Percentiles rank a stretch among this genome's conserved stretches.
Conservation (phyloP, 768 basidiomycete species). For the Floccularia luteovirens region DNA sequence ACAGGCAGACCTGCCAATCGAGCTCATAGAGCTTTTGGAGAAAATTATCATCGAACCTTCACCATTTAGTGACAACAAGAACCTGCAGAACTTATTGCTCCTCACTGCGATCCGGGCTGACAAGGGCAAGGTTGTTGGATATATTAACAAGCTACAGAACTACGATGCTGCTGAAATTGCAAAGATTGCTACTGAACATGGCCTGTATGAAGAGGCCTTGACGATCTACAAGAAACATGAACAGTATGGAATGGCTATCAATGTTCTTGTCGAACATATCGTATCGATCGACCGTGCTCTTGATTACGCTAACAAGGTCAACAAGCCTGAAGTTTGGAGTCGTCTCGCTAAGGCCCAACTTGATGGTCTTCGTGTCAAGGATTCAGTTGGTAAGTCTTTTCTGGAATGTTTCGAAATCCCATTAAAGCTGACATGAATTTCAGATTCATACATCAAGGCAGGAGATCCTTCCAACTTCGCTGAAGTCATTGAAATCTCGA, state of each 20-base stretch:
- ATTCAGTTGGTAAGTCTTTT: conserved; percentile 72
- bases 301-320: conserved; percentile 94
- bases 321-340: conserved; percentile 95
- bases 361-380: conserved; percentile 96
- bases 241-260: conserved; percentile 93
- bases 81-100: conserved; percentile 90
- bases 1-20: conserved; percentile 91
- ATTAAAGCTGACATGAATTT: conserved; percentile 4
- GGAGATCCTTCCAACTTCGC: conserved; percentile 90
- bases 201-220: conserved; percentile 92
- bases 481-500: conserved; percentile 95
- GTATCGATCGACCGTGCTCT: conserved; percentile 95
- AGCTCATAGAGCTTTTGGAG: conserved; percentile 94
- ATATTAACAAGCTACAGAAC: conserved; percentile 95
- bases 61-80: conserved; percentile 96
- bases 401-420: neutral
- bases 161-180: conserved; percentile 95
- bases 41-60: conserved; percentile 98
- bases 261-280: conserved; percentile 96
- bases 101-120: conserved; percentile 96
- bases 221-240: conserved; percentile 98
- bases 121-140: conserved; percentile 96
- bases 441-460: conserved; percentile 97
- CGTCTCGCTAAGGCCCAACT: conserved; percentile 97
- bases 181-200: conserved; percentile 93